Evolutionary conservation across 371 early-diverging fungal genomes (phyloP), one percentile per base, ranked within the genome.

Genomic region (Fennellomyces sp.): DNA sequence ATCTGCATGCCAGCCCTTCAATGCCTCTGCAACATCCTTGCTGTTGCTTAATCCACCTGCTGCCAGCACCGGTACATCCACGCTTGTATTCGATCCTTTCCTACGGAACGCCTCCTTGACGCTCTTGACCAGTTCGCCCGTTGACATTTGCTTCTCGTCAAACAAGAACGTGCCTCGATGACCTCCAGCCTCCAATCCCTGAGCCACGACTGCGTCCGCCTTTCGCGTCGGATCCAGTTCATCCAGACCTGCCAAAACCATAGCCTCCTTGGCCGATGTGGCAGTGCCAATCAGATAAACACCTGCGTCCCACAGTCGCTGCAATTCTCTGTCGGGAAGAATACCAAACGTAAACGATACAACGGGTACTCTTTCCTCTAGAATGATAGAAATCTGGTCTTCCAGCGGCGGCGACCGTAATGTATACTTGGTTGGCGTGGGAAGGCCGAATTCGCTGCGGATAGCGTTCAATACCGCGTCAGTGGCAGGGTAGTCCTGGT

Each of bases 341-440:
- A 60, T 30, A 4, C 80, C 80, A 72, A 80, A 80, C 0, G 80
- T 80, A 49, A 67, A 80, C 0, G 80, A 80, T 3, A 80, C 73
- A 1, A 80, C 73, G 3, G 67, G 74, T 2, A 76, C 76, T 7
- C 56, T 41, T 39, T 76, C 76, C 30, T 80, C 74, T 7, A 80
- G 21, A 23, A 80, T 47, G 0, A 76, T 73, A n/a, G 62, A 38
- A 3, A 76, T 55, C 48, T 80, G 80, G 0, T 72, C 64, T 2
- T 72, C 68, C 29, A 80, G 62, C 1, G 76, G 75, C 8, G 74
- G 76, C 0, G 80, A 76, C 2, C 76, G 68, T 23, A 69, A 36
- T n/a, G 67, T 56, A 38, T 55, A 76, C 2, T 52, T 41, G 5
- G 47, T 35, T 2, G 80, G 80, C 1, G 58, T 56, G 25, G 68